phyloP scores from a whole-genome alignment of 345 rosid species.

The Pelargonium nanum region DNA sequence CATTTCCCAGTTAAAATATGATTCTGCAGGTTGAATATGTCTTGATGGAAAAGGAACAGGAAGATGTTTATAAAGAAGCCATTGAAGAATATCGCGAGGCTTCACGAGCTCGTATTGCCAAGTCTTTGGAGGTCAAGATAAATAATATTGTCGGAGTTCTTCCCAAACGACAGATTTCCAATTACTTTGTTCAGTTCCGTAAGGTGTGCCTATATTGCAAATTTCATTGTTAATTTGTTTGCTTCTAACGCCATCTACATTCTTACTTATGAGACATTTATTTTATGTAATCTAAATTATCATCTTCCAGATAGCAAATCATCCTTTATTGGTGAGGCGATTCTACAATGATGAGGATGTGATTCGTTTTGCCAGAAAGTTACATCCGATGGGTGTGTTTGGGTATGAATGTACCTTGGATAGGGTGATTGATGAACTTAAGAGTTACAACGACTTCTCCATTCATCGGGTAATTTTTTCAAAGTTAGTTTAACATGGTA shows the following conservation, averaged over 20 bases:
- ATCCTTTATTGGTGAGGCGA: conserved; percentile 86
- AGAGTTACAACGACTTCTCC: conserved; percentile 73
- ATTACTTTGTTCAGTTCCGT: conserved; percentile 86
- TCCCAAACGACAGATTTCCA: conserved; percentile 82
- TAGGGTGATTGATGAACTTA: conserved; percentile 73
- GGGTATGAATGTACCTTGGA: conserved; percentile 82
- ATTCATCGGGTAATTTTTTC: conserved; percentile 66
- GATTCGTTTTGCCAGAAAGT: conserved; percentile 54
- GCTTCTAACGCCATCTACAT: not conserved
- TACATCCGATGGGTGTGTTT: conserved; percentile 79
- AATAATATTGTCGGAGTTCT: conserved; percentile 40
- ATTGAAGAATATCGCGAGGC: conserved; percentile 80
- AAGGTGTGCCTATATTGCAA: conserved; percentile 37
- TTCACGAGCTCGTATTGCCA: conserved; percentile 58
- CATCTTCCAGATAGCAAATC: conserved; percentile 77
- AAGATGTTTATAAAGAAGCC: conserved; percentile 72
- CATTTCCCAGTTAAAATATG: conserved; percentile 6
- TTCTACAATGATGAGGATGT: conserved; percentile 71
- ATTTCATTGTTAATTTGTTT: not conserved
- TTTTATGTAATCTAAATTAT: conserved; percentile 2
- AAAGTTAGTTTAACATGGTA: no score
- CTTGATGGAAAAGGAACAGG: conserved; percentile 66
- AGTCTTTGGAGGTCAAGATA: conserved; percentile 38
- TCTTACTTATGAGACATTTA: conserved; percentile 9
- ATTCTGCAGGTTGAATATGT: conserved; percentile 77